Conservation (phyloP, 2,329 filamentous ascomycete genomes). For the Exophiala spinifera region DNA sequence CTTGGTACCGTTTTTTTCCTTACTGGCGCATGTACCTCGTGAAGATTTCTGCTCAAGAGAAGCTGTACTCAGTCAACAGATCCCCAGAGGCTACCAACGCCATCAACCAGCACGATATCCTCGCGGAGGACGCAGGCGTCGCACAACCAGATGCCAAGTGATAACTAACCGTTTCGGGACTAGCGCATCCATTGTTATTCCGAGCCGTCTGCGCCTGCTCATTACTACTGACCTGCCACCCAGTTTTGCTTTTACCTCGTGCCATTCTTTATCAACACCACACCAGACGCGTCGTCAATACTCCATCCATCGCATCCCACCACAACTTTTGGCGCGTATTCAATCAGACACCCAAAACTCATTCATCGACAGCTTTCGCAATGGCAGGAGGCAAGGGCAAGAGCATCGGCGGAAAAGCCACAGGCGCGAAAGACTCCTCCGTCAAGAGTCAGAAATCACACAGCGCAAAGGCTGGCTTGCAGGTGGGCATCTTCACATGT, state of each 20-base stretch:
- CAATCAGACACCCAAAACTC: constrained; percentile 1
- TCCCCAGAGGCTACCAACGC: too few relatives aligned
- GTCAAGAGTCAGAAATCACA: constrained; percentile 92
- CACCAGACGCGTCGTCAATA: constrained; percentile 17
- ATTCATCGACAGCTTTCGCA: constrained; percentile 30
- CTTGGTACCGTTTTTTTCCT: too few relatives aligned
- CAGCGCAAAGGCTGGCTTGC: constrained; percentile 89
- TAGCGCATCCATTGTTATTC: neutral
- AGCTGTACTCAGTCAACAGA: too few relatives aligned
- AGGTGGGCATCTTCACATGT: constrained; percentile 61
- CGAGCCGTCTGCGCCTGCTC: constrained; percentile 49
- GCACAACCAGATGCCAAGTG: neutral
- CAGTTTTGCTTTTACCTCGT: constrained; percentile 15
- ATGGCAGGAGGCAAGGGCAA: constrained; percentile 94
- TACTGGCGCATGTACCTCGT: too few relatives aligned
- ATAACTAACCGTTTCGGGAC: neutral
- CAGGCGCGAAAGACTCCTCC: constrained; percentile 74
- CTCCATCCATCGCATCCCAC: constrained; percentile 11
- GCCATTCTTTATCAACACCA: constrained; percentile 15
- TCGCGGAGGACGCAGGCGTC: too few relatives aligned
- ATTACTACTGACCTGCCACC: constrained; percentile 54
- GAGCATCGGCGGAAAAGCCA: constrained; percentile 79
- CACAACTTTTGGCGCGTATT: constrained; percentile 14
- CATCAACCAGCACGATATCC: too few relatives aligned
- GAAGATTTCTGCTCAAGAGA: too few relatives aligned